Evolutionary conservation across 192 early-diverging fungal species (phyloP), one percentile per base, ranked within the genome.

Genomic region (Umbelopsis sp.): DNA sequence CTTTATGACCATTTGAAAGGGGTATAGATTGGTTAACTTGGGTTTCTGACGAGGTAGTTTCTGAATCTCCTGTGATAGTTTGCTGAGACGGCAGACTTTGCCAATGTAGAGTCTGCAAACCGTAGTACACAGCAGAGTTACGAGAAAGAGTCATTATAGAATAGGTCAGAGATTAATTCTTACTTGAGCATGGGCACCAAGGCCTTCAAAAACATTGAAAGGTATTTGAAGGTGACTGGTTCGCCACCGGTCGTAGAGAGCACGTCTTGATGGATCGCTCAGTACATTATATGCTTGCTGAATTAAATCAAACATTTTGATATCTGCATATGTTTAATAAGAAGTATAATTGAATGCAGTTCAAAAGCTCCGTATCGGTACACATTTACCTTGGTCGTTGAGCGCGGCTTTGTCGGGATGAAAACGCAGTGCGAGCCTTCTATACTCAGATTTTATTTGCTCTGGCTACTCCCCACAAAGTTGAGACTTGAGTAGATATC

Each of bases 391-490:
- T 32, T 34, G 16, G 12, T 32, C 31, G 41, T 70, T 43, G 34
- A 22, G 24, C 11, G 73, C 25, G 17, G 52, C 20, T 51, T 78
- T 78, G 44, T 78, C 76, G 31, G 76, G 76, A 53, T 78, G 76
- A 53, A 73, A 68, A 9, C 65, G 47, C 9, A 77, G 43, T 12
- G 68, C 76, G 9, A 77, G 68, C 26, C 68, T 45, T 38, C 54
- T 68, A 43, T 77, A 77, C 68, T 77, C 76, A 36, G 71, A 45
- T 50, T 59, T 62, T 36, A 77, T 77, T 54, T 77, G 71, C 14
- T 73, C 71, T 12, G 45, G 10, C 76, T 77, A n/a, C n/a, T n/a
- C n/a, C n/a, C n/a, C n/a, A n/a, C n/a, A n/a, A 70, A 29, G 45
- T 31, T 1, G 20, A 29, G 38, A 4, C 38, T 6, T 41, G 38